Evolutionary conservation across 2,329 filamentous ascomycete genomes (phyloP).

Genomic region (Colletotrichum sp.): DNA sequence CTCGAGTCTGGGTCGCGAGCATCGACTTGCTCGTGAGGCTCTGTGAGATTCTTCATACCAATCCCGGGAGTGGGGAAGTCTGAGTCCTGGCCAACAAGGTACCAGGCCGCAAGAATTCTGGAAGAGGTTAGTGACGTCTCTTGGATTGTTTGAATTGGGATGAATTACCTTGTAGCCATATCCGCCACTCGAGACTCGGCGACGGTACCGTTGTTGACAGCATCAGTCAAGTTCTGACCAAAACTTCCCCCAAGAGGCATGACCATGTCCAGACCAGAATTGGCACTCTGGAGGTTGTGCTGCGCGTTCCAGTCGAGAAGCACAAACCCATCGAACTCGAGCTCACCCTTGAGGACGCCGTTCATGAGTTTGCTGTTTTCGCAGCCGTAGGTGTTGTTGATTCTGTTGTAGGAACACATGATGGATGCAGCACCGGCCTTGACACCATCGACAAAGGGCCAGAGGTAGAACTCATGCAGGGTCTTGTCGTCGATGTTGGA

Average conservation of each 20-base stretch:
- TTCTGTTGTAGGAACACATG: constrained; percentile 71
- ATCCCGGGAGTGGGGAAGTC: constrained; percentile 49
- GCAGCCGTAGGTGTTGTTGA: constrained; percentile 76
- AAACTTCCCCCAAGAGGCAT: constrained; percentile 61
- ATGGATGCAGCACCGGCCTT: constrained; percentile 62
- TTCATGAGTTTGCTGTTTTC: constrained; percentile 73
- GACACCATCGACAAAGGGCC: constrained; percentile 74
- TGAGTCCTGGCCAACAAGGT: constrained; percentile 58
- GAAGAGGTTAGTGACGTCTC: constrained; percentile 25
- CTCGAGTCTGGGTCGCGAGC: constrained; percentile 52
- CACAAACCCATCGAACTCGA: constrained; percentile 51
- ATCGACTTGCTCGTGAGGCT: constrained; percentile 51
- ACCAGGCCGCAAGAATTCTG: constrained; percentile 70
- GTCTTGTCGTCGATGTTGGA: constrained; percentile 67
- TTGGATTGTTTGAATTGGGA: neutral
- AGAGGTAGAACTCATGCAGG: constrained; percentile 69
- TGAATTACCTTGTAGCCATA: constrained; percentile 56
- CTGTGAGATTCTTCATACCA: constrained; percentile 67
- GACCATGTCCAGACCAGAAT: constrained; percentile 74
- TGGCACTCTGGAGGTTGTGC: constrained; percentile 65
- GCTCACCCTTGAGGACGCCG: constrained; percentile 66
- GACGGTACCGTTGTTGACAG: constrained; percentile 66
- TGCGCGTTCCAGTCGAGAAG: constrained; percentile 68
- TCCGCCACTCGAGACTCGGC: constrained; percentile 60
- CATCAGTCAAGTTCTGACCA: constrained; percentile 59